Base-by-base conservation (phyloP, 225 moss, liverwort and hornwort species). In the Neckera pumila region DNA sequence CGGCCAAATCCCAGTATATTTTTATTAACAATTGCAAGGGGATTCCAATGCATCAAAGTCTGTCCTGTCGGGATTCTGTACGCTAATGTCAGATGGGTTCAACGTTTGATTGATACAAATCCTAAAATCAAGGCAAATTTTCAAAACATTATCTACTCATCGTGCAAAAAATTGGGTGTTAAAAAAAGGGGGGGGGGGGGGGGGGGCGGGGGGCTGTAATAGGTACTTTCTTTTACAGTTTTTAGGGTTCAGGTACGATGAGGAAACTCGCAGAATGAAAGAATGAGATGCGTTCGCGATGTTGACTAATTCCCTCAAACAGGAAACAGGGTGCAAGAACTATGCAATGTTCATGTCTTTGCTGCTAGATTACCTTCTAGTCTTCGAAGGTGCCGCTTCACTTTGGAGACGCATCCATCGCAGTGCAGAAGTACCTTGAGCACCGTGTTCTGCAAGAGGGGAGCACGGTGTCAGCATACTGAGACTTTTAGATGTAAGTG, bases 341-440 rank as follows among this genome's bases (percentile, higher is more conserved):
- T 14, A 16, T 25, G 33, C 12, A 45, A n/a, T 80, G 36, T n/a
- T 12, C 10, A 45, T 69, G 65, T 30, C 23, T 79, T 61, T 25
- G 31, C 17, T 36, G 10, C 28, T 12, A 14, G 42, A 47, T 62
- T 87, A 94, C 94, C 94, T 12, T 92, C 86, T n/a, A 94, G 88
- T 86, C 91, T 87, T 63, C 88, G 85, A 73, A 91, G 84, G 86
- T 94, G 92, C 30, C 91, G 90, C 86, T 94, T 94, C 82, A 94
- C 94, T 80, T 94, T 94, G 31, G 91, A 90, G 30, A 94, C 94
- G 81, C 94, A 94, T 74, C 90, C 94, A 78, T 94, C 92, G 85
- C 92, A 94, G 84, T 93, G 94, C 81, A 94, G 81, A 49, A 91
- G 89, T 7, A 93, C 94, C 86, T 90, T 94, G 54, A 94, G 92